Percentiles rank a stretch among this genome's conserved stretches.
These are phyloP conservation scores for Schizophyllum amplum DNA, from an alignment of 1,284 basidiomycete species.

Conservation along the genomic window DNA sequence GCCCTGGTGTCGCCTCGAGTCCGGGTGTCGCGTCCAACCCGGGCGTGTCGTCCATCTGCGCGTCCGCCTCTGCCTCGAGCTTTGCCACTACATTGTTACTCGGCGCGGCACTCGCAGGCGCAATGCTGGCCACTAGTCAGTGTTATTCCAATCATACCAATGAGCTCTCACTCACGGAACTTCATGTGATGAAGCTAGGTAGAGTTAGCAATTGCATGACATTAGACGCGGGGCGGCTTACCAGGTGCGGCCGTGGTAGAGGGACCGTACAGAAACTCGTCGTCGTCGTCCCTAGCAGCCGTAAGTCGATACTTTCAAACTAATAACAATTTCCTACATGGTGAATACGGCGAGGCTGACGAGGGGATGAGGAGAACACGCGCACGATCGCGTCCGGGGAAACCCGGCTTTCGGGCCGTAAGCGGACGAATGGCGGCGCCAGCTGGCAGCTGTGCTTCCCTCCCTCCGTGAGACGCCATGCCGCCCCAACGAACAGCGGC, in stretches of 20 bases:
- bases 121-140: background rate
- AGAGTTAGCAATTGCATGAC: constrained; percentile 3
- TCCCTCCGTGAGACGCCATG: too few species aligned
- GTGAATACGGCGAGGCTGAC: background rate
- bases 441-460: too few species aligned
- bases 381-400: background rate
- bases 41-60: background rate
- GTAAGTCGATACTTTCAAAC: background rate
- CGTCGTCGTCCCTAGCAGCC: constrained; percentile 53
- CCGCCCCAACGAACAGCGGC: background rate
- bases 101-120: background rate
- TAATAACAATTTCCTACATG: background rate
- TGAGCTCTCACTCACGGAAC: too few species aligned
- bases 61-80: background rate
- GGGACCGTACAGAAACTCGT: constrained; percentile 66
- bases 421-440: too few species aligned
- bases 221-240: constrained; percentile 26
- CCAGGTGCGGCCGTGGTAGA: constrained; percentile 28
- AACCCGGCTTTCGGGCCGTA: too few species aligned
- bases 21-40: background rate
- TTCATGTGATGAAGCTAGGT: background rate
- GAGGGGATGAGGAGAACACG: background rate
- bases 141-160: background rate
- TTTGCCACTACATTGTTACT: background rate
- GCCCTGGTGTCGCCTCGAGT: constrained; percentile 4